Evolutionary conservation across 768 basidiomycete genomes (phyloP), one percentile per base, ranked within the genome.

Genomic region (Russula sp.): DNA sequence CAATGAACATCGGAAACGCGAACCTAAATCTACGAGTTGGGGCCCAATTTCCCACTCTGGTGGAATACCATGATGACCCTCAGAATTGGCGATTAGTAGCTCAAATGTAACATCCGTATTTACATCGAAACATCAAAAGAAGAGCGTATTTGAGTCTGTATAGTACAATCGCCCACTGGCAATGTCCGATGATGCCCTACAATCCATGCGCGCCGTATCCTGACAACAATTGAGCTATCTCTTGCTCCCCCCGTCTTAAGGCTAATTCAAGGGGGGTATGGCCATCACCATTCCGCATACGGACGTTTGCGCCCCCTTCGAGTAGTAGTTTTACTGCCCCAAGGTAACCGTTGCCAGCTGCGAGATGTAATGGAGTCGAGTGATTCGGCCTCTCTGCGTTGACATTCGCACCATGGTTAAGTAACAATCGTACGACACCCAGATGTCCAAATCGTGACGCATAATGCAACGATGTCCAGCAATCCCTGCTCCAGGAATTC

Each of bases 281-380:
- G 14, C 55, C 55, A 4, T 62, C 55, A 13, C 22, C 55, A 14
- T 42, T 44, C 55, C 16, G n/a, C n/a, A 22, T 7, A 27, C 27
- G 31, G 5, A 34, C 31, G 20, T 62, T 55, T 14, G 61, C 61
- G 48, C 48, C 55, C 1, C 37, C 47, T 31, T 56, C 49, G 14
- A 62, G 55, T 9, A 62, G 20, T 10, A 56, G 20, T 37, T 39
- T 8, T 2, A 51, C 61, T 14, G 34, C 16, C n/a, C 6, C 55
- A 14, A 51, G n/a, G 16, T 51, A 16, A 10, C 55, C 61, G 16
- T 62, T 49, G 31, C 47, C 13, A 10, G 61, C 47, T 7, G 61
- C 31, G 27, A 62, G 56, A 27, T 52, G 49, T 6, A 62, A 27
- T 7, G 61, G 40, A 10, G 61, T 62, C 55, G 50, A 44, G 4